Evolutionary conservation across 2,329 filamentous ascomycete species (phyloP), one percentile per base, ranked within the genome.

Genomic region (Colletotrichum australisinense): DNA sequence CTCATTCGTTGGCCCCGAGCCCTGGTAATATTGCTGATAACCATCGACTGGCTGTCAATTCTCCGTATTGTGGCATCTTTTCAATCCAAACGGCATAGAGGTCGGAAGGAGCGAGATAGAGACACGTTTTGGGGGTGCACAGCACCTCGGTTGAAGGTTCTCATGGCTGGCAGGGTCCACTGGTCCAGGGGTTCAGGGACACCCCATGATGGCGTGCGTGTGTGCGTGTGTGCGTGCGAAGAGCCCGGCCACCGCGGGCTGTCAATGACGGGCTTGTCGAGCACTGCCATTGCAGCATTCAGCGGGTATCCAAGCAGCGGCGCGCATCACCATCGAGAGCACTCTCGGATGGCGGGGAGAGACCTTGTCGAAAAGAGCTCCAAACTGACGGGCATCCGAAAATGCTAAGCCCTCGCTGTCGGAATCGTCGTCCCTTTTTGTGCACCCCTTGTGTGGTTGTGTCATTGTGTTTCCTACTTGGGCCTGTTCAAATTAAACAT

Each of bases 271-370:
- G 67, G 32, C 28, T 16, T 55, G 46, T 35, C 42, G 19, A 58
- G 24, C 35, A 42, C 58, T 63, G 69, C 69, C 64, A 72, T 58
- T 65, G 52, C 58, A 63, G 69, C 56, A 65, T 24, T 42, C 52
- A 30, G 26, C 32, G 26, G 62, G 14, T 14, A 38, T 16, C 49
- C 52, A 42, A 22, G 52, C 19, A 16, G 24, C 63, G 32, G 63
- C 22, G 63, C 26, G 7, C 67, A 69, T 65, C 67, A 66, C n/a
- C 28, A 59, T 19, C 38, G 66, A 42, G 38, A 30, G n/a, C 19
- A 53, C 28, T 32, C 24, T 38, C 46, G 62, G 53, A 66, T 55
- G 63, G 55, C 63, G 63, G 63, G 63, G 63, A 58, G 12, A 32
- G 22, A 30, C 69, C 52, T 49, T 57, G 64, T 46, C 26, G 32